phyloP scores from a whole-genome alignment of 768 basidiomycete genomes.

The Boletus vermiculosoides region DNA sequence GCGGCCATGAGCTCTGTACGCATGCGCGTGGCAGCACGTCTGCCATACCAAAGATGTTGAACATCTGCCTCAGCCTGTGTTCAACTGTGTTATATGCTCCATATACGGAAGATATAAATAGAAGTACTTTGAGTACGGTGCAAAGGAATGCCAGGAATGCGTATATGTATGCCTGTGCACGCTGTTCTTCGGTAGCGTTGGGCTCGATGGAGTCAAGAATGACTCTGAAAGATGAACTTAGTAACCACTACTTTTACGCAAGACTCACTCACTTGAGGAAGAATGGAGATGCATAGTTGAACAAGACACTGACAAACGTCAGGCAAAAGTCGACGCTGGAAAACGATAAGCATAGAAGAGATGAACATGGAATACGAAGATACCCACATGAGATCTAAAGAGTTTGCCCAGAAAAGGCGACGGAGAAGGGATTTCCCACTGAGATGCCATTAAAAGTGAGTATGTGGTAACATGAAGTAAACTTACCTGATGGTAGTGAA shows the following conservation, averaged over 20 bases:
- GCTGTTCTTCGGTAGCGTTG: conserved; percentile 46
- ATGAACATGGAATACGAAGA: not conserved
- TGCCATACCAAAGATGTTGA: conserved; percentile 77
- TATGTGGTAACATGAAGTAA: not conserved
- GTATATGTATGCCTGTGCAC: conserved; percentile 69
- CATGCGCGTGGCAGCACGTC: conserved; percentile 71
- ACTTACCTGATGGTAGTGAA: conserved; percentile 35
- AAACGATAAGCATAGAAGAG: not conserved
- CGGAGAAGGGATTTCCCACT: conserved; percentile 38
- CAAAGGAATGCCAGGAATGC: conserved; percentile 73
- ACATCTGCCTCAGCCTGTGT: conserved; percentile 60
- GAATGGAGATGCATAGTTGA: conserved; percentile 81
- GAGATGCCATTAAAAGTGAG: not conserved
- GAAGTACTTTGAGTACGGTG: conserved; percentile 34
- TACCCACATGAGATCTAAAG: conserved; percentile 41
- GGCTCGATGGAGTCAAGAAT: conserved; percentile 59
- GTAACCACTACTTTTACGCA: not conserved
- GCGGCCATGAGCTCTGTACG: conserved; percentile 79
- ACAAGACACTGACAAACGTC: conserved; percentile 65
- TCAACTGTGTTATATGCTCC: not conserved
- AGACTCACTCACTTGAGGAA: conserved; percentile 64
- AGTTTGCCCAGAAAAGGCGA: conserved; percentile 46
- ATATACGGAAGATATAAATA: not conserved
- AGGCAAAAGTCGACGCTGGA: conserved; percentile 61
- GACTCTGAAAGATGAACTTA: conserved; percentile 32